phyloP scores from a whole-genome alignment of 2,329 filamentous ascomycete genomes.

The Cytospora piceicola region DNA sequence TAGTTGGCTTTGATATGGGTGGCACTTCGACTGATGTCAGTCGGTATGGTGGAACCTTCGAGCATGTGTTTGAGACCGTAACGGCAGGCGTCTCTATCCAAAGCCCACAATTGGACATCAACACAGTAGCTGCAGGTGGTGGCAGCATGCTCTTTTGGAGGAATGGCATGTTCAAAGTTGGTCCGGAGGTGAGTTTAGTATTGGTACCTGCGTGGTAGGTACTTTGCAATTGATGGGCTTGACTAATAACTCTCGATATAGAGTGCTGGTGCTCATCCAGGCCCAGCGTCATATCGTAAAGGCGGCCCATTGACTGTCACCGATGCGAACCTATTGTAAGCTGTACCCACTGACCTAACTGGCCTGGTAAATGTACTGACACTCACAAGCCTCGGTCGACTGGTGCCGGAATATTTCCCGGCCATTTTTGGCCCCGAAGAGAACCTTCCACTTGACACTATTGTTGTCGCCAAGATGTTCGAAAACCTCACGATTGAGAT shows the following conservation, averaged over 20 bases:
- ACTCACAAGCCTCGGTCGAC: conserved; percentile 60
- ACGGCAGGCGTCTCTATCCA: conserved; percentile 87
- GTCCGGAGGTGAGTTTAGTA: conserved; percentile 64
- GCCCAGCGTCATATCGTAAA: conserved; percentile 84
- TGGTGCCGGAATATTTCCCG: conserved; percentile 84
- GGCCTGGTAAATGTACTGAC: neutral
- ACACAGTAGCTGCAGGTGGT: conserved; percentile 84
- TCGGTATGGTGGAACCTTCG: conserved; percentile 49
- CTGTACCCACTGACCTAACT: neutral
- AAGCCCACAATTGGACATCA: conserved; percentile 85
- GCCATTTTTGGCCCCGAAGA: conserved; percentile 89
- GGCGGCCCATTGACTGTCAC: conserved; percentile 82
- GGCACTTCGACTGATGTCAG: conserved; percentile 38
- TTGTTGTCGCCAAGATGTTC: conserved; percentile 51
- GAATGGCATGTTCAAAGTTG: conserved; percentile 83
- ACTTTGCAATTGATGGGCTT: neutral
- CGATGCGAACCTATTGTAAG: conserved; percentile 74
- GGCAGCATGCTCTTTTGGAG: conserved; percentile 79
- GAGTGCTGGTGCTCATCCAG: conserved; percentile 75
- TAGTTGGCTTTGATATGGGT: conserved; percentile 30
- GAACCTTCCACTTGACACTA: conserved; percentile 66
- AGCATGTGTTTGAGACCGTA: conserved; percentile 27
- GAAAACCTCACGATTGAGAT: conserved; percentile 73
- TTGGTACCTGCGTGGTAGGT: neutral
- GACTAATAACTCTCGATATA: neutral